Base-by-base conservation (phyloP, 306 rosid species). In the Pueraria montana region DNA sequence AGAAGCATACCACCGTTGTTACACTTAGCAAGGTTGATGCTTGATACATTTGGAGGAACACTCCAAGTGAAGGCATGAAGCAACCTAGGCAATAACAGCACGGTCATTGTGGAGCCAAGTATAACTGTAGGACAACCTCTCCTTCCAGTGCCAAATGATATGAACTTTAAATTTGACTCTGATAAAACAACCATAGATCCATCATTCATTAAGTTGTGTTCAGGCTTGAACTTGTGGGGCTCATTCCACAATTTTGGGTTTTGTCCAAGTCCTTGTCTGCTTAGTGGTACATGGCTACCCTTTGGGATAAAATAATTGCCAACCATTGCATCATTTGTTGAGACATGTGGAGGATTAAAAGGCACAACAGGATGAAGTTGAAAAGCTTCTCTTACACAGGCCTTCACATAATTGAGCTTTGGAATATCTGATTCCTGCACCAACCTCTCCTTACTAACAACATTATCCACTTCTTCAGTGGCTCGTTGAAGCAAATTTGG, bases 61-160 rank as follows among this genome's bases (percentile, higher is more conserved):
- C 32, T 82, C 91, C 91, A 88, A 64, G 86, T 32, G 64, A 90
- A 86, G 0, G 81, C 90, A 38, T 88, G 91, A 0, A 88, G 64
- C 42, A 86, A 84, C 70, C 91, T 88, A 6, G 90, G 87, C 45
- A 90, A 21, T 14, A 88, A 32, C 88, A 87, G 50, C 17, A 88
- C 26, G 4, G 88, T 83, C 52, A 87, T 82, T 49, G 59, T 70
- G 0, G 86, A 52, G 12, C 88, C 93, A 0, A 87, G 82, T 43
- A 26, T 4, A 14, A 73, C 58, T 2, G 86, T 87, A 2, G 78
- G 68, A 82, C 89, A 90, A 2, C 87, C 64, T 36, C 88, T 64
- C 14, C 81, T 88, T 73, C 90, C 95, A 0, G 76, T 86, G 9
- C 83, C 42, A 50, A 91, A 89, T 0, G 77, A 72, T 5, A 87